These are phyloP conservation scores for Lumnitzera racemosa DNA, from an alignment of 345 rosid species.

Conservation along the genomic window DNA sequence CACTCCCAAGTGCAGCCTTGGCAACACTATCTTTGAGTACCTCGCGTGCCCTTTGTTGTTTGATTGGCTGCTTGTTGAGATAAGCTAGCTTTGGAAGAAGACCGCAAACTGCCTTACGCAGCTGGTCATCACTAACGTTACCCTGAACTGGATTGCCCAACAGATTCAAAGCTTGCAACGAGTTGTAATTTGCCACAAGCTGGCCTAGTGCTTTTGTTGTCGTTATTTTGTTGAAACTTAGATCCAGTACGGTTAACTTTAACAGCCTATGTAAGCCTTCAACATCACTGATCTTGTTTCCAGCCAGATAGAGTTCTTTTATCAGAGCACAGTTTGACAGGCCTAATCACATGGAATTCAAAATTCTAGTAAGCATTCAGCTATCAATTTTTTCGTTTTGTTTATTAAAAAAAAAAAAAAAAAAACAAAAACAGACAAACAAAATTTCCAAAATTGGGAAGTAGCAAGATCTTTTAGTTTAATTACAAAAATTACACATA, in stretches of 20 bases:
- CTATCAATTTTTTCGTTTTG: no score
- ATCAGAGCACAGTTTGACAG: constrained; percentile 74
- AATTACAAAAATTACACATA: background rate
- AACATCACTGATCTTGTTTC: constrained; percentile 81
- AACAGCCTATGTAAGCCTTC: constrained; percentile 89
- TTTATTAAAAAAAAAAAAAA: no score
- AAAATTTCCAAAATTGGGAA: no score
- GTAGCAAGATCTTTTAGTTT: no score
- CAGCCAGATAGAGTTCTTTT: constrained; percentile 83
- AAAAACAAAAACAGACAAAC: no score
- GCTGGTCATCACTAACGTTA: constrained; percentile 72
- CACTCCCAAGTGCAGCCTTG: constrained; percentile 61
- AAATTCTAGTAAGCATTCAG: no score
- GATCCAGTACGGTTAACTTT: constrained; percentile 76
- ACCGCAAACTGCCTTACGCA: constrained; percentile 59
- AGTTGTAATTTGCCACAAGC: constrained; percentile 83
- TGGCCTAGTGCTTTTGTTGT: constrained; percentile 80
- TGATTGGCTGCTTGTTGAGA: constrained; percentile 75
- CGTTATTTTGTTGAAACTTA: constrained; percentile 92
- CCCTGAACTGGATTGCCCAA: constrained; percentile 78
- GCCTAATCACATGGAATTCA: constrained; percentile 27
- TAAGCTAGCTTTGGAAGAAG: constrained; percentile 77
- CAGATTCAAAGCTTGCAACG: constrained; percentile 69
- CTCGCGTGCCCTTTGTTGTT: constrained; percentile 70
- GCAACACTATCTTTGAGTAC: constrained; percentile 65